Conservation (phyloP, 768 basidiomycete species). For the Lactarius deliciosus region DNA sequence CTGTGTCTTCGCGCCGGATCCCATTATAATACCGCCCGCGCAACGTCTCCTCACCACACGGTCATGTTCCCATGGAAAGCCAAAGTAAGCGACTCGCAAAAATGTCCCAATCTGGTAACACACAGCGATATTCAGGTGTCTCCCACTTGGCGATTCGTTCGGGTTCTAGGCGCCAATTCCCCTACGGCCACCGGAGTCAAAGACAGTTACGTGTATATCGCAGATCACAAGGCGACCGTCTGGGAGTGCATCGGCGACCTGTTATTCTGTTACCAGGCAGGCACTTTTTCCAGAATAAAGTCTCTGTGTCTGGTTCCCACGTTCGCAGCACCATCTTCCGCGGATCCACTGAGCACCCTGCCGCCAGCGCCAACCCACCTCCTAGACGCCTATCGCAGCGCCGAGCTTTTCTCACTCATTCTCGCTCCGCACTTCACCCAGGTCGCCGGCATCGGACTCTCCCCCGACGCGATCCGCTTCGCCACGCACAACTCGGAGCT, state of each 20-base stretch:
- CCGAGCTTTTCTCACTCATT: slow-evolving; percentile 51
- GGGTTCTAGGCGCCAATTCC: too few relatives aligned
- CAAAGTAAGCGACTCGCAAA: too few relatives aligned
- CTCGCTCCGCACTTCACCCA: slow-evolving; percentile 49
- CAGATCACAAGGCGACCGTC: neutral
- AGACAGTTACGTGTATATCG: neutral
- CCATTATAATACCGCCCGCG: too few relatives aligned
- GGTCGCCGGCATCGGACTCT: neutral
- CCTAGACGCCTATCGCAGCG: slow-evolving; percentile 56
- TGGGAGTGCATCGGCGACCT: neutral
- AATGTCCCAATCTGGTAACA: too few relatives aligned
- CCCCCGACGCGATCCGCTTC: neutral
- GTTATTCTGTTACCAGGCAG: slow-evolving; percentile 80
- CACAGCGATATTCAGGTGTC: too few relatives aligned
- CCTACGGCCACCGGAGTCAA: neutral
- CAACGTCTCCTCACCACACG: too few relatives aligned
- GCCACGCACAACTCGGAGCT: slow-evolving; percentile 34
- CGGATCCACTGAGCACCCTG: neutral
- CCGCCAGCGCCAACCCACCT: slow-evolving; percentile 56
- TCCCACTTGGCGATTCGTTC: too few relatives aligned
- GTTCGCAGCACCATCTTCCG: slow-evolving; percentile 38
- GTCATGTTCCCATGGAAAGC: too few relatives aligned
- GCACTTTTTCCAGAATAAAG: neutral
- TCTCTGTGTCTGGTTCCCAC: neutral
- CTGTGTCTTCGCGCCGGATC: too few relatives aligned